A percentile compares a stretch with the other conserved stretches of the same genome.
Conservation (phyloP, 805 yeast genomes). For the Metschnikowia matae region DNA sequence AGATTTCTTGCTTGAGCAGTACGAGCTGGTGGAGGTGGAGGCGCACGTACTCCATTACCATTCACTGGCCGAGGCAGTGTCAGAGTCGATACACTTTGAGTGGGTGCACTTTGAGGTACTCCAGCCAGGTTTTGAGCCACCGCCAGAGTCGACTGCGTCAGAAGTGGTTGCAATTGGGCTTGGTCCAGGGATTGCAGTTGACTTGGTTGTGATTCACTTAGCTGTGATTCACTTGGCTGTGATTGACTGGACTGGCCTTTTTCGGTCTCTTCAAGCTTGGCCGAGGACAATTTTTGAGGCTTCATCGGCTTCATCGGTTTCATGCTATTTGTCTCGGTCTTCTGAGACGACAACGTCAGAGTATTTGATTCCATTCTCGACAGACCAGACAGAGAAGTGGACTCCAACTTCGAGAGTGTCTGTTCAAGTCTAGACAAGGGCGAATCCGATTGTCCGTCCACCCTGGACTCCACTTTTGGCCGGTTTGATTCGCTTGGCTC, state of each 20-base stretch:
- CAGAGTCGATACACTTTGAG: too few species aligned
- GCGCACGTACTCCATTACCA: not conserved
- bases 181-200: too few species aligned
- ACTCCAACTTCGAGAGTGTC: too few species aligned
- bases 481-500: too few species aligned
- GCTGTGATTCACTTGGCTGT: not conserved
- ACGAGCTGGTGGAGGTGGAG: conserved; percentile 18
- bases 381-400: not conserved
- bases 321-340: conserved; percentile 13
- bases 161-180: too few species aligned
- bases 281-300: conserved; percentile 13
- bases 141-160: too few species aligned
- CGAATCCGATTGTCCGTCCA: too few species aligned
- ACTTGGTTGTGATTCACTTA: too few species aligned
- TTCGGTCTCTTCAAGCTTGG: conserved; percentile 10
- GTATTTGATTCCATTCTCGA: not conserved
- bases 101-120: too few species aligned
- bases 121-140: not conserved
- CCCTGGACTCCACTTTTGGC: too few species aligned
- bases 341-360: not conserved
- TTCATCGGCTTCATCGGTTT: conserved; percentile 19
- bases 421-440: too few species aligned
- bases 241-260: not conserved
- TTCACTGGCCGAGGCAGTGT: not conserved
- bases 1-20: conserved; percentile 9